Evolutionary conservation across 1,139 yeast species (phyloP), one percentile per base, ranked within the genome.

Genomic region (Kodamaea derodonti): DNA sequence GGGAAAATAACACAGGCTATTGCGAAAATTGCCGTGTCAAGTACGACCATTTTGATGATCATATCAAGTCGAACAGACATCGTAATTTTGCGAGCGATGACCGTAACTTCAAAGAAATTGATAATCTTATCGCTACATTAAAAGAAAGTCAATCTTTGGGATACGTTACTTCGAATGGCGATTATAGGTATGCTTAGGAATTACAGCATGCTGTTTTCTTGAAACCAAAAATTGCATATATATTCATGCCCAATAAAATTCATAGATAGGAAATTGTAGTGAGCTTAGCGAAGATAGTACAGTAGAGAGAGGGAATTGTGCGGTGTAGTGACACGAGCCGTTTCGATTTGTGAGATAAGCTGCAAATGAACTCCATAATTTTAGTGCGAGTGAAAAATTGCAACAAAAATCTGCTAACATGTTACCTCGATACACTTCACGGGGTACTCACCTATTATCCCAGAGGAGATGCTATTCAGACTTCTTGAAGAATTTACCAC

Each of bases 11-110:
- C 27, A 73, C 80, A 2, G 95, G 95, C 0, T 87, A 85, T 58
- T 92, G 98, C 62, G 99, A 92, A 54, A 94, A 92, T 57, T 92
- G 99, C 58, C 73, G 94, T 23, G 86, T 84, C 45, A 83, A 84
- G 53, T 92, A 85, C 53, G 90, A 84, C 34, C 76, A 78, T 47
- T 82, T 90, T 52, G 84, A 80, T 20, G 86, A 78, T 36, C 99
- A 92, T 54, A 75, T 87, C 33, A 53, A 54, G 22, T 72, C 87
- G 16, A 76, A 75, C 32, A 77, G 83, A 47, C 99, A 94, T 57
- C 70, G 85, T 30, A 75, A 78, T 39, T 90, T 87, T 64, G 97
- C 98, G 4, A 63, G 69, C 35, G 80, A 84, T 48, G 78, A 77
- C 47, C 58, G 63, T 13, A 85, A 90, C 53, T 92, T 92, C 60